Evolutionary conservation across 2,329 filamentous ascomycete genomes (phyloP), one percentile per base, ranked within the genome.

Genomic region (Diaporthe aspalathi): DNA sequence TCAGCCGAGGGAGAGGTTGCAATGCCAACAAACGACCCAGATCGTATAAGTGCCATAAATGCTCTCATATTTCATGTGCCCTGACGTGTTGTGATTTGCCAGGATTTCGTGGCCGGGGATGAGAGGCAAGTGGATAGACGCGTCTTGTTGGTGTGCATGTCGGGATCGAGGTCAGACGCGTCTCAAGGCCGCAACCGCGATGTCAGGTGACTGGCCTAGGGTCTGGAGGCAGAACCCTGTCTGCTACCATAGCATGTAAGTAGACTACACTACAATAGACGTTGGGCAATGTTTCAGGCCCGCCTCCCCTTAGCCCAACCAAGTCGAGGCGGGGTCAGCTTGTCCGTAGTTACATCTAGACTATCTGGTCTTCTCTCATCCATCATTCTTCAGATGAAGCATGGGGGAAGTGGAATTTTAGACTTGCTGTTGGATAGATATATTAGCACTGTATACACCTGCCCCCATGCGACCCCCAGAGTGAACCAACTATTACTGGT

Each of bases 191-290:
- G n/a, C 16, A 35, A 32, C 69, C 72, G 72, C 72, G 72, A 53
- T 66, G 69, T 73, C 72, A 73, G 56, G 65, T 73, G 72, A 73
- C 43, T 38, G 22, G 66, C 27, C 12, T 4, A 7, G 52, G 43
- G 40, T 68, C 40, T 50, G 52, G 20, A 38, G 11, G 35, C 35
- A 38, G 35, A 38, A 12, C 32, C 32, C n/a, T n/a, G n/a, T n/a
- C n/a, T n/a, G n/a, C n/a, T n/a, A n/a, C n/a, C n/a, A n/a, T n/a
- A n/a, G n/a, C n/a, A n/a, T n/a, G n/a, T n/a, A n/a, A n/a, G n/a
- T n/a, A n/a, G n/a, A n/a, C n/a, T n/a, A n/a, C n/a, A n/a, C n/a
- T n/a, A n/a, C n/a, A n/a, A n/a, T 32, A 32, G 5, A 32, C 32
- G 12, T 35, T 4, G 2, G 24, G 16, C 29, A 29, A 43, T 40